Evolutionary conservation across 768 basidiomycete genomes (phyloP).

Genomic region (Mycena amicta): DNA sequence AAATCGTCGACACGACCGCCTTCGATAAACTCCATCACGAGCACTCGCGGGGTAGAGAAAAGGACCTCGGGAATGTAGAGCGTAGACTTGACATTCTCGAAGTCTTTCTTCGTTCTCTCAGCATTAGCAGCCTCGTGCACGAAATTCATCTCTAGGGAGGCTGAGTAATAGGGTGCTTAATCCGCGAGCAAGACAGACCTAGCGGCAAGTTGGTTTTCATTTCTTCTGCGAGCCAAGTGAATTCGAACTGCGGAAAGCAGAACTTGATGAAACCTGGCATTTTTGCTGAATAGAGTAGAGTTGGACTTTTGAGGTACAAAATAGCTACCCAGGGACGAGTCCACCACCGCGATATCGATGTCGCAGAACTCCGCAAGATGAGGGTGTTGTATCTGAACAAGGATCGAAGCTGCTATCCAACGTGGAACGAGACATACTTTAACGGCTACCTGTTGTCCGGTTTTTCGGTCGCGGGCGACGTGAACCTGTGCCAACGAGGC

Average conservation of each 20-base stretch:
- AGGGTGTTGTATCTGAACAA: conserved; percentile 80
- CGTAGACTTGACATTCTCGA: conserved; percentile 69
- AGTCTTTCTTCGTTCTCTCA: conserved; percentile 67
- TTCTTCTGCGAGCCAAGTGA: conserved; percentile 92
- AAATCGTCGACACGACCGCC: conserved; percentile 90
- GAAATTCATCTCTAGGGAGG: conserved; percentile 96
- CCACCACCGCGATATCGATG: conserved; percentile 88
- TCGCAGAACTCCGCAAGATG: conserved; percentile 89
- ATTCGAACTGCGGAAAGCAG: conserved; percentile 95
- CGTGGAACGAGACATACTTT: conserved; percentile 52
- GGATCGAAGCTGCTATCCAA: conserved; percentile 10
- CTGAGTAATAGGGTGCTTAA: conserved; percentile 8
- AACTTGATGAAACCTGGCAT: conserved; percentile 77
- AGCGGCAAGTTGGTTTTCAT: conserved; percentile 74
- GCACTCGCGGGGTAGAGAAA: conserved; percentile 76
- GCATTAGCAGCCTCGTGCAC: conserved; percentile 88
- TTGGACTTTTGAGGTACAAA: conserved; percentile 16
- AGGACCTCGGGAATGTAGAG: conserved; percentile 88
- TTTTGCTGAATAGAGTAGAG: conserved; percentile 8
- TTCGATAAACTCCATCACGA: conserved; percentile 94
- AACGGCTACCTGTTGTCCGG: conserved; percentile 81
- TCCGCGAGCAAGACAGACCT: conserved; percentile 2
- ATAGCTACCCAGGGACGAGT: conserved; percentile 71
- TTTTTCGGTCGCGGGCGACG: conserved; percentile 69
- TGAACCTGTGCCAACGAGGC: conserved; percentile 98